Base-by-base conservation (phyloP, 1,284 basidiomycete genomes). In the Mrakiaceae sp. region DNA sequence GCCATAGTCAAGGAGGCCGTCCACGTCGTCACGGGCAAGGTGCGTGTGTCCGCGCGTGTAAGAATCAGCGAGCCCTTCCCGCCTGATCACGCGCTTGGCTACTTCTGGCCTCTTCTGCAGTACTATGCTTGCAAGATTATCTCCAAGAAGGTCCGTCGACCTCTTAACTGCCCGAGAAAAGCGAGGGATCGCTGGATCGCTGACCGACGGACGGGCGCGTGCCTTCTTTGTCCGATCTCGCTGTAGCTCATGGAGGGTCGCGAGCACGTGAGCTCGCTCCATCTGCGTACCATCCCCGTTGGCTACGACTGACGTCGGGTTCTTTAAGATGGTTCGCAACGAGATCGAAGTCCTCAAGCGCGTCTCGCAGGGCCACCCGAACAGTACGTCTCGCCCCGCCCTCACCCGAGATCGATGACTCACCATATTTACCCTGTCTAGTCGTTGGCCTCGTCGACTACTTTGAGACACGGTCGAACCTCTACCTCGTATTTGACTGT, bases 381-480 rank as follows among this genome's bases (percentile, higher is more conserved):
- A 95, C 76, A 27, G 62, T 66, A 8, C 27, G 58, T 54, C 47
- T 42, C 5, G 16, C 11, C 1, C 9, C 3, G 3, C 40, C 27
- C 27, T 27, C 27, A 12, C 49, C 50, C 14, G 5, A 9, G 5
- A 7, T 42, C 16, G 7, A 4, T 60, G 44, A 48, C 14, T 27
- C 27, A 58, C 7, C 44, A 49, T 50, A 9, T 5, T 39, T 39
- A n/a, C 46, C 10, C 46, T 27, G 12, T 40, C 7, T 49, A 9
- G 3, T 94, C 68, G 90, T 94, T 62, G 90, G 88, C 10, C 79
- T 97, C 47, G 89, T 94, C 74, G 95, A 98, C 76, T 98, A 98
- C 79, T 98, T 98, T 73, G 95, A 98, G 87, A 97, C 93, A 43
- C 81, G 89, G 42, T 90, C 96, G 78, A 97, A 98, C 73, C 83